Evolutionary conservation across 495 filamentous ascomycete species (phyloP).

Genomic region (Tuber aestivum): DNA sequence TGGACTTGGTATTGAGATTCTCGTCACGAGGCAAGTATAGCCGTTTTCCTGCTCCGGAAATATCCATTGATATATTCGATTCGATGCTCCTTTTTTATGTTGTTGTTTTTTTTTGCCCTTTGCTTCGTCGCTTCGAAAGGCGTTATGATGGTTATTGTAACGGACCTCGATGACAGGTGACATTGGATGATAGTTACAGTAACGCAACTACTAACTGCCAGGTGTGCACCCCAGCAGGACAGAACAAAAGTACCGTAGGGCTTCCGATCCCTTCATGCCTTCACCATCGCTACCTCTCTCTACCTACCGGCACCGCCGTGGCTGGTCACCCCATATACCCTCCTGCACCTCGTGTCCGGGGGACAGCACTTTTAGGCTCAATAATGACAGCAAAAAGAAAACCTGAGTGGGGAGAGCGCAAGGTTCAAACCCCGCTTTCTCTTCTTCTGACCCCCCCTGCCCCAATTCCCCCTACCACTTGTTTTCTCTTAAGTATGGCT

Average conservation of each 20-base stretch:
- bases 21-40: background rate
- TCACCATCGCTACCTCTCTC: background rate
- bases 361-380: constrained; percentile 2
- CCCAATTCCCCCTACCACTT: background rate
- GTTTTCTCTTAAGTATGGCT: background rate
- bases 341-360: background rate
- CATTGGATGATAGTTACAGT: background rate
- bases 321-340: background rate
- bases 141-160: background rate
- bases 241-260: background rate
- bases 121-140: background rate
- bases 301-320: background rate
- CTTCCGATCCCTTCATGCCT: background rate
- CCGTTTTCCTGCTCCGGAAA: background rate
- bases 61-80: background rate
- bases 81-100: too few relatives aligned
- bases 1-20: background rate
- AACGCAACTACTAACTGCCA: background rate
- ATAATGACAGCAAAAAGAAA: background rate
- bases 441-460: background rate
- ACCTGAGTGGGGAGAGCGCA: background rate
- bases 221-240: background rate
- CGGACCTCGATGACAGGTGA: background rate
- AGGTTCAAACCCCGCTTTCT: background rate
- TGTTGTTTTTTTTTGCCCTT: background rate